Percentiles rank a stretch among this genome's conserved stretches.
Evolutionary conservation across 176 grass and related monocot species (phyloP).

Genomic region (Aegilops speltoides): DNA sequence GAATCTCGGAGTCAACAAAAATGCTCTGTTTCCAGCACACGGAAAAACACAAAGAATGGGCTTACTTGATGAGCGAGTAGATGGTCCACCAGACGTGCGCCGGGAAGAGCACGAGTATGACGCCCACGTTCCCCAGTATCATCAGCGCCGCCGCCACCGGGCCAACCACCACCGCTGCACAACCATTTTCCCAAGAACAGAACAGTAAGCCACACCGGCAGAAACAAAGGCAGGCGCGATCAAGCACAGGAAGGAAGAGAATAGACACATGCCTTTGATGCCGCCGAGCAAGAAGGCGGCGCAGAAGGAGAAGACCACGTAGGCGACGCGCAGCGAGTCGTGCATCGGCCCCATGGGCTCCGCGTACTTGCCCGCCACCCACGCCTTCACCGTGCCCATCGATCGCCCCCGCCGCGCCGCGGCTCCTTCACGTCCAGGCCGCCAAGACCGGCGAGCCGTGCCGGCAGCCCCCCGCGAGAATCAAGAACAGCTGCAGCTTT

Average conservation of each 20-base stretch:
- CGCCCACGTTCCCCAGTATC: constrained; percentile 76
- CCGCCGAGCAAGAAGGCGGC: constrained; percentile 87
- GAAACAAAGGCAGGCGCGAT: background rate
- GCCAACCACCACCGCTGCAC: constrained; percentile 75
- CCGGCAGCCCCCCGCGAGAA: constrained; percentile 3
- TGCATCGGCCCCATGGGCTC: constrained; percentile 50
- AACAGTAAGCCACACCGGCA: background rate
- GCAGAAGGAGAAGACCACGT: constrained; percentile 84
- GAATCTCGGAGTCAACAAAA: background rate
- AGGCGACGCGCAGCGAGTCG: constrained; percentile 49
- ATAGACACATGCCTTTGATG: constrained; percentile 59
- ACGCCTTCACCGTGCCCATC: constrained; percentile 52
- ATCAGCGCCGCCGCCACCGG: constrained; percentile 75
- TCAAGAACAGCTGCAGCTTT: background rate
- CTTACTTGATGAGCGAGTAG: constrained; percentile 76
- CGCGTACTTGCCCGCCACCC: constrained; percentile 52
- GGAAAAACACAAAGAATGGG: background rate
- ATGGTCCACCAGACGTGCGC: constrained; percentile 90
- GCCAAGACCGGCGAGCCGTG: background rate
- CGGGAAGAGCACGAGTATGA: constrained; percentile 76
- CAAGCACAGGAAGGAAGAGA: background rate
- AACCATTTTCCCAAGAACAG: background rate
- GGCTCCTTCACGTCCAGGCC: constrained; percentile 33
- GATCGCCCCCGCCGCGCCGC: background rate
- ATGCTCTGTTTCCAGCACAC: background rate